Evolutionary conservation across 257 asterid genomes (phyloP).

Genomic region (Solanum lycopersicoides): DNA sequence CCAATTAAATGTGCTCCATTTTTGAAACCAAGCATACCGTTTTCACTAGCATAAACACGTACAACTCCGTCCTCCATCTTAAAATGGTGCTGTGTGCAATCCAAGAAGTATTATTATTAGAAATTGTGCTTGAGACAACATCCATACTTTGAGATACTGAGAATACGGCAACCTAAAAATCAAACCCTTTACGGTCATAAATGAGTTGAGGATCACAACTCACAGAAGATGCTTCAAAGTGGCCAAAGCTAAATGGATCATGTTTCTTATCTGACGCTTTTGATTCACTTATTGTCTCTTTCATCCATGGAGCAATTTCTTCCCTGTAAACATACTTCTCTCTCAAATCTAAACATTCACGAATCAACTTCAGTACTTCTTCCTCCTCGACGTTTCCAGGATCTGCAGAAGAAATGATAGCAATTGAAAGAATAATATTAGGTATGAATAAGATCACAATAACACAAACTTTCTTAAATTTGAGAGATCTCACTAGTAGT

Average conservation of each 20-base stretch:
- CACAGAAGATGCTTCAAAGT: slow-evolving; percentile 71
- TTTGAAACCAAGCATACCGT: slow-evolving; percentile 32
- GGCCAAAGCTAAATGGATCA: slow-evolving; percentile 56
- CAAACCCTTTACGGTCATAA: background rate
- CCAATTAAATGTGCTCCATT: background rate
- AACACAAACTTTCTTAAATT: background rate
- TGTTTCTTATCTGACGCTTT: slow-evolving; percentile 21
- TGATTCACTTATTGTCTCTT: slow-evolving; percentile 19
- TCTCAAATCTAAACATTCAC: slow-evolving; percentile 75
- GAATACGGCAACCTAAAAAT: background rate
- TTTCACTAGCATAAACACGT: slow-evolving; percentile 64
- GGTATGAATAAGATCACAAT: background rate
- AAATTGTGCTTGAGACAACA: slow-evolving; percentile 4
- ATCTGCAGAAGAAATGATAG: slow-evolving; percentile 37
- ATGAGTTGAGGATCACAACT: slow-evolving; percentile 20
- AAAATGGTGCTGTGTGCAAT: slow-evolving; percentile 55
- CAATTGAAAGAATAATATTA: slow-evolving; percentile 18
- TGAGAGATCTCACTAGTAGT: background rate
- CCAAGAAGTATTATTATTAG: slow-evolving; percentile 9
- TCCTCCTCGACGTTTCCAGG: slow-evolving; percentile 57
- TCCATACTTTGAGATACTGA: background rate
- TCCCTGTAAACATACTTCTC: slow-evolving; percentile 78
- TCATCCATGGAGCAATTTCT: slow-evolving; percentile 62
- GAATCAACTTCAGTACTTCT: slow-evolving; percentile 72
- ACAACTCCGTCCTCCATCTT: slow-evolving; percentile 91